A percentile compares a stretch with the other conserved stretches of the same genome.
Evolutionary conservation across 2,329 filamentous ascomycete genomes (phyloP).

Genomic region (Lasiodiplodia theobromae): DNA sequence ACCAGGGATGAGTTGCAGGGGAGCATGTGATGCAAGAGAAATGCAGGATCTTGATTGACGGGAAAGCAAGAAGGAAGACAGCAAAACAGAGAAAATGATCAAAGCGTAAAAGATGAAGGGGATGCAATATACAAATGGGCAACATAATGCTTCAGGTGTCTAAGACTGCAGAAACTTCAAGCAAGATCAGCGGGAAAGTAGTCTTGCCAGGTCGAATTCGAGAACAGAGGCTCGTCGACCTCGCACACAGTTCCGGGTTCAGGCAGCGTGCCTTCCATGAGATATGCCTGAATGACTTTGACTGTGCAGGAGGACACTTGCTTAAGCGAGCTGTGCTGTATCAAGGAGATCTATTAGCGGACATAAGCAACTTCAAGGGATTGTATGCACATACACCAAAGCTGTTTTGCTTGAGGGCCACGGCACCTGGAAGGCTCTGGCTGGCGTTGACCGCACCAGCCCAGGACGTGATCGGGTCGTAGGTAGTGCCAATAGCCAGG

Average conservation of each 20-base stretch:
- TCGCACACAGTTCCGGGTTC: constrained; percentile 32
- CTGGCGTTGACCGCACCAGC: constrained; percentile 34
- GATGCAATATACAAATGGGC: no score
- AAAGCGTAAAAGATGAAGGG: no score
- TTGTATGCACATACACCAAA: constrained; percentile 26
- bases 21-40: no score
- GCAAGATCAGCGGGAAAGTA: background rate
- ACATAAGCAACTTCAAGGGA: background rate
- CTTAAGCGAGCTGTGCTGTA: constrained; percentile 21
- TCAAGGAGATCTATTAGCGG: background rate
- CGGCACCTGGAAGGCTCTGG: constrained; percentile 31
- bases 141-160: no score
- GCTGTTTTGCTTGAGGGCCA: constrained; percentile 33
- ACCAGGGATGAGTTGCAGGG: no score
- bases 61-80: no score
- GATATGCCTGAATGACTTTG: constrained; percentile 32
- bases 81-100: no score
- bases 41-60: no score
- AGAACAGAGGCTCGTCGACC: constrained; percentile 14
- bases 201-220: background rate
- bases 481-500: constrained; percentile 32
- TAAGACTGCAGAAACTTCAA: no score
- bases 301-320: constrained; percentile 32
- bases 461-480: constrained; percentile 34
- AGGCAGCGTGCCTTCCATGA: constrained; percentile 33